phyloP scores from a whole-genome alignment of 306 rosid species.

The Dalbergia cochinchinensis region DNA sequence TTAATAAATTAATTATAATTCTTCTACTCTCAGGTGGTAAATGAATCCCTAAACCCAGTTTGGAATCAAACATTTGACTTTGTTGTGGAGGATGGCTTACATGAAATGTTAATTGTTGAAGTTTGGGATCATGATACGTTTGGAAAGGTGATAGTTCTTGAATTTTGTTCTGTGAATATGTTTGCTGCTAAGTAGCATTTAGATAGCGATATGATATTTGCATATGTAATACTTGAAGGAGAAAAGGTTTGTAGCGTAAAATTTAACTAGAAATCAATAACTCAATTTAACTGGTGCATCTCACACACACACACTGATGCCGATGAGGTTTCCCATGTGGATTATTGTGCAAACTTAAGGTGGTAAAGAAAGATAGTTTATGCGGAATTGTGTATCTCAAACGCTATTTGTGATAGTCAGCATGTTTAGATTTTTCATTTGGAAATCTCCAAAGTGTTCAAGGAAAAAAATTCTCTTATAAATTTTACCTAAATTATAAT shows the following conservation, averaged over 20 bases:
- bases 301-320: background rate
- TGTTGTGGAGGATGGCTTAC: constrained; percentile 94
- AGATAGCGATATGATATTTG: background rate
- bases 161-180: background rate
- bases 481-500: too few species aligned
- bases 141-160: constrained; percentile 71
- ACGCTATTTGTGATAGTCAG: too few species aligned
- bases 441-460: too few species aligned
- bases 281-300: background rate
- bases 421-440: too few species aligned
- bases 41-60: constrained; percentile 80
- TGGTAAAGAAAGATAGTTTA: too few species aligned
- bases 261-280: background rate
- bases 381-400: too few species aligned
- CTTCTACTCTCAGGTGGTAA: constrained; percentile 70
- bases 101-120: constrained; percentile 82
- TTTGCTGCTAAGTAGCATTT: background rate
- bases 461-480: too few species aligned
- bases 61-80: constrained; percentile 99
- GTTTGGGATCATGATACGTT: constrained; percentile 96
- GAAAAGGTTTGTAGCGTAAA: too few species aligned
- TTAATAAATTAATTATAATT: background rate
- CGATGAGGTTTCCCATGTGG: too few species aligned
- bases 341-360: too few species aligned
- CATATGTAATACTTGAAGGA: too few species aligned